Percentiles rank a stretch among this genome's conserved stretches.
Evolutionary conservation across 2,329 filamentous ascomycete species (phyloP).

Genomic region (Atkinsonella hypoxylon): DNA sequence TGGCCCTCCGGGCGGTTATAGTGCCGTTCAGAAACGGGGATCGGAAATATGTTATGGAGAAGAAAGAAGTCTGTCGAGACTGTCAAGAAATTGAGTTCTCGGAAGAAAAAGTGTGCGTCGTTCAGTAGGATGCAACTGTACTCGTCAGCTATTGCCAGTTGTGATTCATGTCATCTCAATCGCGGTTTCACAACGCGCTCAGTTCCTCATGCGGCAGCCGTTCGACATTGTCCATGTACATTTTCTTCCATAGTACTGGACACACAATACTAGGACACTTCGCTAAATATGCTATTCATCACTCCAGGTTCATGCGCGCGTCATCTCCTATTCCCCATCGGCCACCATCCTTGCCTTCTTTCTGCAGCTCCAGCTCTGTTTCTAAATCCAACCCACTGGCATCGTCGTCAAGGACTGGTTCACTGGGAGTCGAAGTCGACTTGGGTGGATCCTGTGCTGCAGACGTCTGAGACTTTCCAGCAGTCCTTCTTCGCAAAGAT

Average conservation of each 20-base stretch:
- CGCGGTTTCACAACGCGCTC: not conserved
- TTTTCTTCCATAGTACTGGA: not conserved
- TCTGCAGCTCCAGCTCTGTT: slow-evolving; percentile 40
- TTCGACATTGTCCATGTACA: not conserved
- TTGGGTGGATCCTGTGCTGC: slow-evolving; percentile 24
- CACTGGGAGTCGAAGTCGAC: slow-evolving; percentile 34
- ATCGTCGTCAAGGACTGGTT: slow-evolving; percentile 31
- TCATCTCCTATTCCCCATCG: slow-evolving; percentile 78
- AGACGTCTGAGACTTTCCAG: slow-evolving; percentile 21
- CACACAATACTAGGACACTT: not conserved
- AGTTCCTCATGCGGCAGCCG: not conserved
- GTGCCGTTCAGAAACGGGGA: not conserved
- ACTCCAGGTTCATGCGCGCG: slow-evolving; percentile 72
- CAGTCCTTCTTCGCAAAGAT: slow-evolving; percentile 27
- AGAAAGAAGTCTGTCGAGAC: not conserved
- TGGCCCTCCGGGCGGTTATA: no score
- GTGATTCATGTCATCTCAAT: not conserved
- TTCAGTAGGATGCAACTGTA: not conserved
- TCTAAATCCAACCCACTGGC: slow-evolving; percentile 28
- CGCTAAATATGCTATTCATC: slow-evolving; percentile 7
- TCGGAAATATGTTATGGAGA: not conserved
- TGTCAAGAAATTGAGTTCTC: no score
- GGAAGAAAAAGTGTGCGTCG: not conserved
- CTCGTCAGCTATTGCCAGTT: not conserved
- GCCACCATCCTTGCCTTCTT: slow-evolving; percentile 39